Percentiles rank a stretch among this genome's conserved stretches.
phyloP scores from a whole-genome alignment of 176 grass and related monocot species.

The Puya raimondii region DNA sequence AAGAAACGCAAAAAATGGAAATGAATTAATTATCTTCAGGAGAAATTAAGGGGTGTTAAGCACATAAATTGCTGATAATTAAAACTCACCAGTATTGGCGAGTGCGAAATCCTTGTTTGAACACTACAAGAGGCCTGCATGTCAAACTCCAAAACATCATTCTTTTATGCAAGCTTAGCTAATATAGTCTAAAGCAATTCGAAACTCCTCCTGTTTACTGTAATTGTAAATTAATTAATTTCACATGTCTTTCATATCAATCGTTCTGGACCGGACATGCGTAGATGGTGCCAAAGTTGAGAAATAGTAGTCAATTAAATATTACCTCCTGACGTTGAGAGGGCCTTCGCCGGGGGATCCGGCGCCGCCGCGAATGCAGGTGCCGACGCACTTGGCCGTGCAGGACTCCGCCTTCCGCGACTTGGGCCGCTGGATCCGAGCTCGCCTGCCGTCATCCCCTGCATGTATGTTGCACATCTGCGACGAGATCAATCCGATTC shows the following conservation, averaged over 20 bases:
- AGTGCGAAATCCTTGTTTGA: conserved; percentile 33
- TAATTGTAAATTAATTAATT: too few species aligned
- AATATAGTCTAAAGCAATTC: too few species aligned
- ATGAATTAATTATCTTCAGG: neutral
- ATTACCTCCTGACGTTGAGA: conserved; percentile 37
- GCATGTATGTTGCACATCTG: neutral
- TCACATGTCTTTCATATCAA: too few species aligned
- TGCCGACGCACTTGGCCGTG: conserved; percentile 34
- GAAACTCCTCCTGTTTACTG: too few species aligned
- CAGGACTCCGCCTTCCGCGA: conserved; percentile 31
- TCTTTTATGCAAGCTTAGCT: neutral
- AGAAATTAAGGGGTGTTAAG: neutral
- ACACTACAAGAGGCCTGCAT: conserved; percentile 41
- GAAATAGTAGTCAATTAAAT: neutral
- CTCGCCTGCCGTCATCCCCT: conserved; percentile 34
- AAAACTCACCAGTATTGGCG: conserved; percentile 32
- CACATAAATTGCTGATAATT: neutral
- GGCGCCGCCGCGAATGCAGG: conserved; percentile 45
- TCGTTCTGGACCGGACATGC: too few species aligned
- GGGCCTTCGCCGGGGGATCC: conserved; percentile 49
- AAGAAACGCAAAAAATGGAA: neutral
- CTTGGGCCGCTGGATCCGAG: conserved; percentile 33
- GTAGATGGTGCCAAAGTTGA: too few species aligned
- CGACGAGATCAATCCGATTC: neutral
- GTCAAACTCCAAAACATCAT: neutral